A percentile compares a stretch with the other conserved stretches of the same genome.
These are phyloP conservation scores for Apiotrichum montevideense DNA, from an alignment of 1,284 basidiomycete genomes.

Conservation along the genomic window DNA sequence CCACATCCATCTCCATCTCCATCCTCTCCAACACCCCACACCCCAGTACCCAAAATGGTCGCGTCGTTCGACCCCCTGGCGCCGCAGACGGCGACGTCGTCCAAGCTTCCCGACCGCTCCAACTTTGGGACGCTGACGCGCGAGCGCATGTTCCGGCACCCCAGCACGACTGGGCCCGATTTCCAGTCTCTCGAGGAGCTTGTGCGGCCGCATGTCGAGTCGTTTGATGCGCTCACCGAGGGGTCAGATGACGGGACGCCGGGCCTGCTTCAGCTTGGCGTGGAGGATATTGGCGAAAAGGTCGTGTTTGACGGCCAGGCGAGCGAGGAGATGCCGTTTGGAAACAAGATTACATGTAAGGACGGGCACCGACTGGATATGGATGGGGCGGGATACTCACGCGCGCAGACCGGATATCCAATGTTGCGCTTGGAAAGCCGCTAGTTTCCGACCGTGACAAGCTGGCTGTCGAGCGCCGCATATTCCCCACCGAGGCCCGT, in stretches of 20 bases:
- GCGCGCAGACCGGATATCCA: slow-evolving; percentile 75
- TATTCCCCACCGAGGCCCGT: slow-evolving; percentile 82
- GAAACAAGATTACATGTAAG: slow-evolving; percentile 75
- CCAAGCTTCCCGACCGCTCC: slow-evolving; percentile 25
- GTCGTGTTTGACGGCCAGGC: slow-evolving; percentile 86
- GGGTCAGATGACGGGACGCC: slow-evolving; percentile 68
- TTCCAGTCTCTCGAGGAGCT: slow-evolving; percentile 87
- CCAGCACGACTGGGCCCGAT: slow-evolving; percentile 62
- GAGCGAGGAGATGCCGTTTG: slow-evolving; percentile 59
- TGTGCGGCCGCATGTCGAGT: slow-evolving; percentile 88
- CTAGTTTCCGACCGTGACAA: slow-evolving; percentile 81
- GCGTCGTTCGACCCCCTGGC: slow-evolving; percentile 39
- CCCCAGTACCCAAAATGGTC: slow-evolving; percentile 7
- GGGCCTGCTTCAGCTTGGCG: slow-evolving; percentile 71
- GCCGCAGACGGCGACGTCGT: slow-evolving; percentile 31
- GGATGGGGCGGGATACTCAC: background rate
- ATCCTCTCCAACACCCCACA: background rate
- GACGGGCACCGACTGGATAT: background rate
- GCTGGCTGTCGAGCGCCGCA: slow-evolving; percentile 65
- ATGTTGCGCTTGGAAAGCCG: slow-evolving; percentile 76
- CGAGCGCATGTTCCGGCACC: slow-evolving; percentile 74
- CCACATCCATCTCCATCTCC: background rate
- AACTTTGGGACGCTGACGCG: slow-evolving; percentile 78
- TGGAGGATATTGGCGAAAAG: slow-evolving; percentile 80
- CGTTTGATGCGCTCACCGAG: slow-evolving; percentile 93